Evolutionary conservation across 148 eudicot genomes (phyloP), one percentile per base, ranked within the genome.

Genomic region (Rhododendron henanense): DNA sequence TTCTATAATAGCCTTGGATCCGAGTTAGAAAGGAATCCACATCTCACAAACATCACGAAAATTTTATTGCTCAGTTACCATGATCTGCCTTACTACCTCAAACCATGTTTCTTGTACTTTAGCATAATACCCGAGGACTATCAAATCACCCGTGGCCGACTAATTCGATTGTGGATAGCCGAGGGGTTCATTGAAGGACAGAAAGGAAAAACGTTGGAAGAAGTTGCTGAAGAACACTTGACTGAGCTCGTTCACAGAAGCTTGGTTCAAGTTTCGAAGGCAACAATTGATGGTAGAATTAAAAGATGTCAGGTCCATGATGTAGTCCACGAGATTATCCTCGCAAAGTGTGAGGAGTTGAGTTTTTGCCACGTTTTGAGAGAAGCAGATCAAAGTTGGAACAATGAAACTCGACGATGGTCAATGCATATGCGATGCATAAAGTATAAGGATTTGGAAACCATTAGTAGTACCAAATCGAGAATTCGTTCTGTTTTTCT

Each of bases 211-310:
- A 47, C 55, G 18, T n/a, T 65, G 28, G 85, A 83, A 65, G 79
- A 83, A 69, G 79, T 71, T 48, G 85, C 63, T 10, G 85, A 65
- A 44, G 77, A 71, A 16, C 35, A 83, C 77, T 65, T 83, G 25
- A 71, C 23, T 33, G 85, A 83, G 25, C 78, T 83, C 3, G 6
- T 71, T 2, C 28, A 28, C 18, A 67, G 85, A 83, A 71, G 14
- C 41, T 31, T 83, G 79, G 50, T 83, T 71, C 41, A 65, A 28
- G 61, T 69, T 23, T 41, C 85, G 1, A 0, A 1, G 13, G 44
- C 4, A 7, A 47, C 23, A 19, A 0, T 0, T 0, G 59, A 67
- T 67, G 85, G 85, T 10, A 82, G 74, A 45, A 47, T 57, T 23
- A 63, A 10, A n/a, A 67, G 1, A 5, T 82, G 35, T 16, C 19